Conservation (phyloP, 2,329 filamentous ascomycete species). For the Gaeumannomyces sp. region DNA sequence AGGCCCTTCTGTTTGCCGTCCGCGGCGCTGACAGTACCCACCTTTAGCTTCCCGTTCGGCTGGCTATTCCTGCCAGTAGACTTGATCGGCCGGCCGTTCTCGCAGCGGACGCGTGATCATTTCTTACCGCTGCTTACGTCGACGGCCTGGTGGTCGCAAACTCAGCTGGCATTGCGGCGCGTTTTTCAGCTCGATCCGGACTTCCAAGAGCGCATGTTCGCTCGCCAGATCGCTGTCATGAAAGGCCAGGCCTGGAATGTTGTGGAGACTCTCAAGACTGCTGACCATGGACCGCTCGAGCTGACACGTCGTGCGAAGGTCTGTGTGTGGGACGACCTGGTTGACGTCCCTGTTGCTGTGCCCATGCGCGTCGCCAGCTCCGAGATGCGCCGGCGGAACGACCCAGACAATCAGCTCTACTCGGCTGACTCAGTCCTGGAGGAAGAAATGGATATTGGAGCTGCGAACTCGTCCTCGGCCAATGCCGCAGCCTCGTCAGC, state of each 20-base stretch:
- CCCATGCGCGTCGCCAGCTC: conserved; percentile 71
- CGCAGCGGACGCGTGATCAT: conserved; percentile 85
- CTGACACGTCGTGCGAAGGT: conserved; percentile 85
- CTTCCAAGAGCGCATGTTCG: conserved; percentile 98
- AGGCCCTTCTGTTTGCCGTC: not conserved
- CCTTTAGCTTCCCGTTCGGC: conserved; percentile 81
- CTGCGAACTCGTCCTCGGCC: conserved; percentile 49
- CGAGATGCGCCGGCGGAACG: conserved; percentile 66
- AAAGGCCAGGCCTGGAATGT: conserved; percentile 99
- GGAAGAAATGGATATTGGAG: conserved; percentile 90
- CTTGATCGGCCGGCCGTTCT: conserved; percentile 92
- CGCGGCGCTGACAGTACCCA: not conserved
- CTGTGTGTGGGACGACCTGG: conserved; percentile 96
- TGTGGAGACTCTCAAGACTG: conserved; percentile 89
- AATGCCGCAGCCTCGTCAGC: conserved; percentile 26
- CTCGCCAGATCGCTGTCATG: conserved; percentile 97
- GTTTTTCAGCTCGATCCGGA: conserved; percentile 91
- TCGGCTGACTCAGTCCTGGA: conserved; percentile 38
- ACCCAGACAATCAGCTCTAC: not conserved
- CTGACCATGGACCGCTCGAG: conserved; percentile 86
- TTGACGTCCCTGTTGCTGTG: conserved; percentile 91
- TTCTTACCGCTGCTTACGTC: conserved; percentile 95
- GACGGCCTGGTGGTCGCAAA: conserved; percentile 95
- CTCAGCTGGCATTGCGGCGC: conserved; percentile 74
- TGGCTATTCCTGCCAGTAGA: conserved; percentile 98